phyloP scores from a whole-genome alignment of 2,329 filamentous ascomycete species.

The Nemania diffusa region DNA sequence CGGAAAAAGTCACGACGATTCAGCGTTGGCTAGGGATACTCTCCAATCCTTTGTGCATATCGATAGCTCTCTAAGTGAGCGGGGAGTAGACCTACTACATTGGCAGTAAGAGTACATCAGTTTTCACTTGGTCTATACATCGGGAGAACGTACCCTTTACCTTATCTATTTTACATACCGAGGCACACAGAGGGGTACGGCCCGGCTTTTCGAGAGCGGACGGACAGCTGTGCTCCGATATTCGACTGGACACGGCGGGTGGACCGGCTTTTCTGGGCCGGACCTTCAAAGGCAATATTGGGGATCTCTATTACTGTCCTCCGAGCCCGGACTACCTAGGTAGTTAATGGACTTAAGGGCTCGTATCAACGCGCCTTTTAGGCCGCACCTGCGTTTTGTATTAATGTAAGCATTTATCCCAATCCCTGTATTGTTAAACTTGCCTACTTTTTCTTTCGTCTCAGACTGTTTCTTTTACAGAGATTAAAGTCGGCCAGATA shows the following conservation, averaged over 20 bases:
- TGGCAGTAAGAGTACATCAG: background rate
- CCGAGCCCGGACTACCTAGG: background rate
- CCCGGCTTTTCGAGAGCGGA: background rate
- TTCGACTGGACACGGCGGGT: background rate
- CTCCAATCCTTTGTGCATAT: slow-evolving; percentile 2
- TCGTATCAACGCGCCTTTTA: background rate
- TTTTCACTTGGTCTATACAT: background rate
- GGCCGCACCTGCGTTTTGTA: background rate
- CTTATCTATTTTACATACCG: slow-evolving; percentile 1
- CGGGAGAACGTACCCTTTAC: background rate
- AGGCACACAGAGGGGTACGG: background rate
- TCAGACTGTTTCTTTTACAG: background rate
- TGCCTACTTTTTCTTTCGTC: background rate
- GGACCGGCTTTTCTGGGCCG: background rate
- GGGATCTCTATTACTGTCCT: background rate
- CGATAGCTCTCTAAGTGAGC: slow-evolving; percentile 11
- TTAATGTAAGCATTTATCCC: background rate
- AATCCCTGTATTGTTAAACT: background rate
- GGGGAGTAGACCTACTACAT: slow-evolving; percentile 21
- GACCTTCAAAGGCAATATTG: background rate
- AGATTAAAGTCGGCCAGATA: background rate
- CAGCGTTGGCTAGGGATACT: slow-evolving; percentile 6
- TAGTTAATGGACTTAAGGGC: slow-evolving; percentile 7
- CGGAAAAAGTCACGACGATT: slow-evolving; percentile 41
- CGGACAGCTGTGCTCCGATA: slow-evolving; percentile 19